Conservation (phyloP, 75 land plant genomes). For the Sequoiadendron giganteum region DNA sequence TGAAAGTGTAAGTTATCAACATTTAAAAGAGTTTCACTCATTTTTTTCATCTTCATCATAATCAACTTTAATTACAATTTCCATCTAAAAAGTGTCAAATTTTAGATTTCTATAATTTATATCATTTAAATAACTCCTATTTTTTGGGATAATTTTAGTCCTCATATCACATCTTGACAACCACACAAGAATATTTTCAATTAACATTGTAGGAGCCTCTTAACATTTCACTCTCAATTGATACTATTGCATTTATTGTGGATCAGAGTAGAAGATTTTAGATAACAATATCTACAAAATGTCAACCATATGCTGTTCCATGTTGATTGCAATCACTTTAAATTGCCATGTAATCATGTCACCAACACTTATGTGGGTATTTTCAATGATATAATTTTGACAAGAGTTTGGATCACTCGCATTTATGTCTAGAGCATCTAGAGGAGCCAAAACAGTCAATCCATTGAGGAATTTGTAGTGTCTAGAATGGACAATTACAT, state of each 20-base stretch:
- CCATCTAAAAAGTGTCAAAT: conserved; percentile 73
- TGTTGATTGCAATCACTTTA: conserved; percentile 98
- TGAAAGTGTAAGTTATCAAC: conserved; percentile 54
- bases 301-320: conserved; percentile 75
- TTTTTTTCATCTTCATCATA: conserved; percentile 72
- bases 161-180: conserved; percentile 75
- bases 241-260: conserved; percentile 87
- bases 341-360: conserved; percentile 86
- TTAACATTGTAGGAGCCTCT: conserved; percentile 76
- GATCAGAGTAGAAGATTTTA: conserved; percentile 68
- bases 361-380: conserved; percentile 89
- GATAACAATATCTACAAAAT: conserved; percentile 73
- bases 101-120: conserved; percentile 72
- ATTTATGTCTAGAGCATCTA: conserved; percentile 88
- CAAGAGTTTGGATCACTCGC: conserved; percentile 99
- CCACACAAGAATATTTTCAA: conserved; percentile 78
- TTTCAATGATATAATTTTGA: conserved; percentile 74
- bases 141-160: conserved; percentile 82
- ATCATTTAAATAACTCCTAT: conserved; percentile 81
- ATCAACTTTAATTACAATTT: conserved; percentile 87
- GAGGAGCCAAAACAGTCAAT: conserved; percentile 83
- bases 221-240: conserved; percentile 97
- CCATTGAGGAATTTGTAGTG: conserved; percentile 71
- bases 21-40: conserved; percentile 68
- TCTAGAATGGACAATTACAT: conserved; percentile 93